Conservation (phyloP, 306 rosid species). For the Canavalia ensiformis region DNA sequence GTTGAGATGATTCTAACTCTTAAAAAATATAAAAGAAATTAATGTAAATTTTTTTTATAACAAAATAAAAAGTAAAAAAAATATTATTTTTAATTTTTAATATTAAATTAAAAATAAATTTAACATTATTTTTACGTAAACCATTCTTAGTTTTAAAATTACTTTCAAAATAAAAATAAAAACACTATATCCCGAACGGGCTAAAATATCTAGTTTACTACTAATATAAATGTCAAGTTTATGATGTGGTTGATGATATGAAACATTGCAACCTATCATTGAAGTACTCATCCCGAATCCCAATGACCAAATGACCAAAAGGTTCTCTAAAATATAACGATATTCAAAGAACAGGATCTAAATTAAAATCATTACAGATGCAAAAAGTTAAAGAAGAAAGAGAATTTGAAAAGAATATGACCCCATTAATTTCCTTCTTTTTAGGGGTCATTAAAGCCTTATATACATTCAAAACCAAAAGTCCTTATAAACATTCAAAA, state of each 20-base stretch:
- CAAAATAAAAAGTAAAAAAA: too few species aligned
- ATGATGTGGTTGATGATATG: neutral
- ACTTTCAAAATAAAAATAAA: too few species aligned
- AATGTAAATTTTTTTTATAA: too few species aligned
- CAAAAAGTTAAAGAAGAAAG: slow-evolving; percentile 18
- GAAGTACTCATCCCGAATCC: slow-evolving; percentile 48
- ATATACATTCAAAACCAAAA: slow-evolving; percentile 2
- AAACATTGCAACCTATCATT: slow-evolving; percentile 40
- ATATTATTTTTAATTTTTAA: too few species aligned
- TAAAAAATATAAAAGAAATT: too few species aligned
- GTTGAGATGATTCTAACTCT: too few species aligned
- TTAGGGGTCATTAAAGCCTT: slow-evolving; percentile 48
- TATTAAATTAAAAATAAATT: too few species aligned
- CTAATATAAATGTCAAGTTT: neutral
- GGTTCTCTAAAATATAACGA: slow-evolving; percentile 54
- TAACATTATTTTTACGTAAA: too few species aligned
- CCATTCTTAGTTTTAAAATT: too few species aligned
- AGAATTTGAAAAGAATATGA: slow-evolving; percentile 39
- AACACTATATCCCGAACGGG: too few species aligned
- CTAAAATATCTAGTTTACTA: too few species aligned
- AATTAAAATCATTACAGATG: slow-evolving; percentile 48
- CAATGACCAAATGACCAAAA: slow-evolving; percentile 37
- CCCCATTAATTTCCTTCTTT: slow-evolving; percentile 61
- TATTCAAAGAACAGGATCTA: slow-evolving; percentile 47
- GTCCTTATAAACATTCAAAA: slow-evolving; percentile 40